phyloP scores from a whole-genome alignment of 495 filamentous ascomycete genomes.

The Podospora conica region DNA sequence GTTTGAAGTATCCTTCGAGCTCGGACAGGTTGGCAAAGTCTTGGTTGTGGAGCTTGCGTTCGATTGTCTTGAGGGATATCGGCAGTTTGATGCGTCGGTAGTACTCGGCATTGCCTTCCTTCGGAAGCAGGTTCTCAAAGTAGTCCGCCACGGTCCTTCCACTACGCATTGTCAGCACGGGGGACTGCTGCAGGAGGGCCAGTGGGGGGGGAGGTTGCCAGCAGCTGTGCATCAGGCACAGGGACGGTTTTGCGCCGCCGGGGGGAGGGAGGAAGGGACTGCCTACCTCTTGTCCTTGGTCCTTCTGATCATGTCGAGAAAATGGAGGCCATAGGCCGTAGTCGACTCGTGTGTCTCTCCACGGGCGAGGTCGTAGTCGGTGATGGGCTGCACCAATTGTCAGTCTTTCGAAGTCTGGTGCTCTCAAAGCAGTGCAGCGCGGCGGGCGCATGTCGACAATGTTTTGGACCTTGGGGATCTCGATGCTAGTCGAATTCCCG shows the following conservation, averaged over 20 bases:
- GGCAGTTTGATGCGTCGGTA: conserved; percentile 66
- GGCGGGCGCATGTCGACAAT: background rate
- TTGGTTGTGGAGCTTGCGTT: conserved; percentile 57
- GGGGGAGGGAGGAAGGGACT: background rate
- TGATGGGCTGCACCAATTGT: conserved; percentile 20
- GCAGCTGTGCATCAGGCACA: background rate
- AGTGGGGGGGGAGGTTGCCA: background rate
- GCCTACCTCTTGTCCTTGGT: conserved; percentile 67
- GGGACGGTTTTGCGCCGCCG: background rate
- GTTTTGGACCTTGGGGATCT: background rate
- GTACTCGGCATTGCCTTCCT: conserved; percentile 60
- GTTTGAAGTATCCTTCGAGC: conserved; percentile 69
- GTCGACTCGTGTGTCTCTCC: conserved; percentile 57
- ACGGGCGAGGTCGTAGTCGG: conserved; percentile 35
- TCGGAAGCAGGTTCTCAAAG: conserved; percentile 63
- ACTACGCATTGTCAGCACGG: conserved; percentile 29
- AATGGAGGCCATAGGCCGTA: conserved; percentile 57
- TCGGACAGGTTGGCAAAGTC: conserved; percentile 57
- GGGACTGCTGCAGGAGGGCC: background rate
- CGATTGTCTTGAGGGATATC: conserved; percentile 68
- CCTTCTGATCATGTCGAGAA: conserved; percentile 58
- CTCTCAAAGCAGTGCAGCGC: background rate
- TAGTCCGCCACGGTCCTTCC: conserved; percentile 62
- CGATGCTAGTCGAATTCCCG: background rate
- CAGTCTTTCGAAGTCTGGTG: background rate